A percentile compares a stretch with the other conserved stretches of the same genome.
These are phyloP conservation scores for Tylopilus sp. DNA, from an alignment of 768 basidiomycete genomes.

Conservation along the genomic window DNA sequence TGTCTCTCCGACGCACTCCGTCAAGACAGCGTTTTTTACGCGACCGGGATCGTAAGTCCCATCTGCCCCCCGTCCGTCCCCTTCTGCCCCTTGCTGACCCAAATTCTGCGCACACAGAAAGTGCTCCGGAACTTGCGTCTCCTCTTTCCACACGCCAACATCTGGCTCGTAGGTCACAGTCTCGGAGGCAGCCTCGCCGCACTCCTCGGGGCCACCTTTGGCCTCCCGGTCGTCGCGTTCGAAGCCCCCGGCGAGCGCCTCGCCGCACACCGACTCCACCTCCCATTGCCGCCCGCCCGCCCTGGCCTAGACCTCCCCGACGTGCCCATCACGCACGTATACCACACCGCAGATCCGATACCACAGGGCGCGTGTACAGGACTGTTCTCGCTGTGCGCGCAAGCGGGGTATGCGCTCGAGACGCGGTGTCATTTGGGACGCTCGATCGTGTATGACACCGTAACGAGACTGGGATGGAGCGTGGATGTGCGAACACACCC, in stretches of 20 bases:
- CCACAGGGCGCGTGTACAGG: conserved; percentile 58
- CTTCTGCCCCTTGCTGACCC: too few species aligned
- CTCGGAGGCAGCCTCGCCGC: conserved; percentile 65
- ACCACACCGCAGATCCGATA: conserved; percentile 71
- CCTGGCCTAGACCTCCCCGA: conserved; percentile 10
- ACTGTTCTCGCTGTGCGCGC: conserved; percentile 47
- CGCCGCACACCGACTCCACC: conserved; percentile 57
- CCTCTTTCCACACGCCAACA: conserved; percentile 54
- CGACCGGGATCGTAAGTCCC: conserved; percentile 70
- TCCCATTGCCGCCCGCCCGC: conserved; percentile 47
- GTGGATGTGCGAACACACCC: conserved; percentile 54
- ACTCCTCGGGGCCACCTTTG: conserved; percentile 62
- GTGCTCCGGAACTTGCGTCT: conserved; percentile 55
- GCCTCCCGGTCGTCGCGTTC: conserved; percentile 60
- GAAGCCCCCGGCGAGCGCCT: conserved; percentile 64
- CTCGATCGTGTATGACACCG: conserved; percentile 65
- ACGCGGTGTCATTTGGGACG: conserved; percentile 60
- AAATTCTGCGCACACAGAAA: conserved; percentile 32
- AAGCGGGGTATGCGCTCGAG: conserved; percentile 65
- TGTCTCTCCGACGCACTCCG: conserved; percentile 84
- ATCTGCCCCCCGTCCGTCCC: background rate
- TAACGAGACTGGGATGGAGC: conserved; percentile 57
- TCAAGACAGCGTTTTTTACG: conserved; percentile 91
- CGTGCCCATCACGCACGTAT: conserved; percentile 45
- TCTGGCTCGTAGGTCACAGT: conserved; percentile 62